Evolutionary conservation across 2,329 filamentous ascomycete species (phyloP), one percentile per base, ranked within the genome.

Genomic region (Exophiala dermatitidis): DNA sequence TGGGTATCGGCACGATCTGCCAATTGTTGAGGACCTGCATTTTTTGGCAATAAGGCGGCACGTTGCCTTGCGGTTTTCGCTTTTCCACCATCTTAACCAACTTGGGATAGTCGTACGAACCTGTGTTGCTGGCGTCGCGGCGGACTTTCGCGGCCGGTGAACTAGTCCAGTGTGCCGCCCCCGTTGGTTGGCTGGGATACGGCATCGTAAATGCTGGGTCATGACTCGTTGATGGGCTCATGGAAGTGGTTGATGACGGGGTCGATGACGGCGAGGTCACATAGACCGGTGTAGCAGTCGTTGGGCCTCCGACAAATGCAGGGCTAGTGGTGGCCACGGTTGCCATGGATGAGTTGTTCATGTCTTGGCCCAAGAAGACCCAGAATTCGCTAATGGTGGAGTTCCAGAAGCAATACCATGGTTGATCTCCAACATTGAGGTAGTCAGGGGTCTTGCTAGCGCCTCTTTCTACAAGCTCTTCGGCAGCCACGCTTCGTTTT

Each of bases 351-450:
- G 10, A 3, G 28, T 60, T 66, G 2, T 70, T 68, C 9, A 75
- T 71, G 45, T 78, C 71, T 64, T 80, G 68, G 50, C 79, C 75
- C 49, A 81, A 72, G 62, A 85, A 87, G 44, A 87, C 76, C 67
- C 85, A 86, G 36, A 80, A 78, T 65, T 86, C 83, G 46, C 86
- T 73, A 49, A 81, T 74, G 0, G 83, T 86, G 9, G 74, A 71
- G 64, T 86, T 86, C 82, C 82, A 87, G 65, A 78, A 80, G 66
- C 83, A 87, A 62, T 81, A 84, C 83, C 83, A 87, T 2, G 83
- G 82, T 65, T 74, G 75, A 34, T 85, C 80, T 5, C 80, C 79
- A n/a, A 75, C 72, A 52, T 71, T 65, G 7, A 51, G 74, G 71
- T 47, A 72, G 66, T 58, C 74, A 70, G 37, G 71, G 71, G 53